phyloP scores from a whole-genome alignment of 768 basidiomycete species.

The Mycena galericulata region DNA sequence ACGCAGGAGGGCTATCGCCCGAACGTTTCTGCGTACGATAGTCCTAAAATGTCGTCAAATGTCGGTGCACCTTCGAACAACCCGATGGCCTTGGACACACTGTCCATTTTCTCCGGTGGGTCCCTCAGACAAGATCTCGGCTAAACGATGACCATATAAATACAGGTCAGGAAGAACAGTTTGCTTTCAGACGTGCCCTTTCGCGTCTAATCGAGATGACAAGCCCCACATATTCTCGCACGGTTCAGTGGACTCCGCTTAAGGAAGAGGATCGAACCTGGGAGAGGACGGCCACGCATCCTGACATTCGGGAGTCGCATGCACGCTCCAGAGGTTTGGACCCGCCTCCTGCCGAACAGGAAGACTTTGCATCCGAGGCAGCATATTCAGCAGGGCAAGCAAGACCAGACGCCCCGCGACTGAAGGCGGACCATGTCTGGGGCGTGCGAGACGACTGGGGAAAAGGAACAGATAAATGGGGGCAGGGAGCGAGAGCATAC shows the following conservation, averaged over 20 bases:
- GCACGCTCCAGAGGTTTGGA: neutral
- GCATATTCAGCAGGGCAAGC: slow-evolving; percentile 21
- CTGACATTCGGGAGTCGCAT: neutral
- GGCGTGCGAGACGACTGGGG: slow-evolving; percentile 55
- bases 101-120: slow-evolving; percentile 64
- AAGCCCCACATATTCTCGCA: slow-evolving; percentile 47
- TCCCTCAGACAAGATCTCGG: neutral
- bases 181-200: slow-evolving; percentile 72
- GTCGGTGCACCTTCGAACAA: slow-evolving; percentile 42
- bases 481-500: slow-evolving; percentile 36
- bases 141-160: neutral
- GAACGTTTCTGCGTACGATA: slow-evolving; percentile 66
- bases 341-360: neutral
- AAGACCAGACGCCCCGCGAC: slow-evolving; percentile 47
- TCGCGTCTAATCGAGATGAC: slow-evolving; percentile 72
- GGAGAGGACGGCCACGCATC: slow-evolving; percentile 38
- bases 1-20: slow-evolving; percentile 63
- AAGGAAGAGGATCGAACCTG: slow-evolving; percentile 46
- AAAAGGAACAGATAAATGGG: slow-evolving; percentile 36
- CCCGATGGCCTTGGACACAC: slow-evolving; percentile 54
- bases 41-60: slow-evolving; percentile 45
- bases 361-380: slow-evolving; percentile 42
- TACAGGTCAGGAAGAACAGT: slow-evolving; percentile 69
- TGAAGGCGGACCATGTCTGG: slow-evolving; percentile 53
- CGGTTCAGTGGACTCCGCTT: slow-evolving; percentile 52